These are phyloP conservation scores for Vairimorpha ceranae DNA, from an alignment of 371 early-diverging fungal genomes.

Conservation along the genomic window DNA sequence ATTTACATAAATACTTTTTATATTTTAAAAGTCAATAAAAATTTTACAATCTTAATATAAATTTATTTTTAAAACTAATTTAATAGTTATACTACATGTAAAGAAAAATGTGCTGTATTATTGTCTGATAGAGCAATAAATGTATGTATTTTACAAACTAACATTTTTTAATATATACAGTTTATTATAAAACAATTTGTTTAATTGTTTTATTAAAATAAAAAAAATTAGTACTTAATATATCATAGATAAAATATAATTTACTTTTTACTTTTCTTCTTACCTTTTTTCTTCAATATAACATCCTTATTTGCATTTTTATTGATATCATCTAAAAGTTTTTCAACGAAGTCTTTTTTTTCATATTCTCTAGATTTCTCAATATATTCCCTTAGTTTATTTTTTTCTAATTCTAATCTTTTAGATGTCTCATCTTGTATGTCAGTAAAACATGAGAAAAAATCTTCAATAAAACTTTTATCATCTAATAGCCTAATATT, in stretches of 20 bases:
- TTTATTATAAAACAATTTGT: too few relatives aligned
- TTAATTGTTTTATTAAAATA: too few relatives aligned
- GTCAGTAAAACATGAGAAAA: constrained; percentile 11
- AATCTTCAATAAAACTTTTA: constrained; percentile 12
- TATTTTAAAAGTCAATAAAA: too few relatives aligned
- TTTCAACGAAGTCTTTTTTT: constrained; percentile 16
- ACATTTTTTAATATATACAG: too few relatives aligned
- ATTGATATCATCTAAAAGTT: background rate
- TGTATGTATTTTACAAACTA: too few relatives aligned
- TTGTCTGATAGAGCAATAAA: too few relatives aligned
- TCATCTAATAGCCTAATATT: background rate
- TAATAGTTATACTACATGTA: too few relatives aligned
- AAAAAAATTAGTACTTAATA: too few relatives aligned
- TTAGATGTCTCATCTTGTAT: background rate
- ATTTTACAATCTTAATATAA: too few relatives aligned
- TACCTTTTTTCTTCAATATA: constrained; percentile 11
- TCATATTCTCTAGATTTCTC: constrained; percentile 1
- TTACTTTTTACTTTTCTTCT: background rate
- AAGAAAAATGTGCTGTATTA: too few relatives aligned
- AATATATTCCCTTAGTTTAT: background rate
- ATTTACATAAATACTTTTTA: too few relatives aligned
- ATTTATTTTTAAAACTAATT: too few relatives aligned
- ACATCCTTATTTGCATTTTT: background rate
- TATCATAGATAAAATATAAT: background rate
- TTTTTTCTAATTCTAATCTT: background rate